These are phyloP conservation scores for Sporobolomyces pararoseus DNA, from an alignment of 768 basidiomycete species.

Conservation along the genomic window DNA sequence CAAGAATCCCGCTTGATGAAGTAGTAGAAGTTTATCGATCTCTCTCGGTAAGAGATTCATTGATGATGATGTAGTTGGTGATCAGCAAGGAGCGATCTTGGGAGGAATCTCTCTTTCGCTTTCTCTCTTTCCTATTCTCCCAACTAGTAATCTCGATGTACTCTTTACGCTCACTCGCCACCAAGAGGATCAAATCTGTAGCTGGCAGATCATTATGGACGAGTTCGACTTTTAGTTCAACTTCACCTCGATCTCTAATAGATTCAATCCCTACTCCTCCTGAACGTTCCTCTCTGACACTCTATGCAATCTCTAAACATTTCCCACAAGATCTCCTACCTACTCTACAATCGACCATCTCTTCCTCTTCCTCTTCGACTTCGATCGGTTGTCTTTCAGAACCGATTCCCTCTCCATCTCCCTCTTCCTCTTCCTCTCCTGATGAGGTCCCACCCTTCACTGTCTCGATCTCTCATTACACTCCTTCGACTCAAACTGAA, in stretches of 20 bases:
- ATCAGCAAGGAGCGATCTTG: neutral
- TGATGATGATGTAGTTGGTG: neutral
- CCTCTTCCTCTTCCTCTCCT: neutral
- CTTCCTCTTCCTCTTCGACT: neutral
- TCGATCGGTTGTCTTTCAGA: conserved; percentile 29
- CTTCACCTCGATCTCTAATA: conserved; percentile 18
- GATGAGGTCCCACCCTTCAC: conserved; percentile 11
- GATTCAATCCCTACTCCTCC: neutral
- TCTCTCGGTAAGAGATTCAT: conserved; percentile 76
- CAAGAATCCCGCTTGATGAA: conserved; percentile 77
- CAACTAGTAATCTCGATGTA: too few species aligned
- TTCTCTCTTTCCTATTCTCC: neutral
- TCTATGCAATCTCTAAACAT: conserved; percentile 36
- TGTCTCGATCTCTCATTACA: conserved; percentile 8
- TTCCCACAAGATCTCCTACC: conserved; percentile 25
- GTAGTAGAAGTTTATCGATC: conserved; percentile 62
- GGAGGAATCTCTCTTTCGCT: neutral
- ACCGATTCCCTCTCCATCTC: conserved; percentile 12
- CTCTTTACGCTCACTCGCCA: too few species aligned
- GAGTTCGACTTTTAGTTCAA: conserved; percentile 14
- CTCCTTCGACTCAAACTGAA: neutral
- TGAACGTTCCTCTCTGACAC: neutral
- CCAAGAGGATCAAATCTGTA: too few species aligned
- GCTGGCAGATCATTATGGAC: conserved; percentile 29
- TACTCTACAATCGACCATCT: neutral